Base-by-base conservation (phyloP, 176 grass and related monocot species). In the Oryza coarctata region DNA sequence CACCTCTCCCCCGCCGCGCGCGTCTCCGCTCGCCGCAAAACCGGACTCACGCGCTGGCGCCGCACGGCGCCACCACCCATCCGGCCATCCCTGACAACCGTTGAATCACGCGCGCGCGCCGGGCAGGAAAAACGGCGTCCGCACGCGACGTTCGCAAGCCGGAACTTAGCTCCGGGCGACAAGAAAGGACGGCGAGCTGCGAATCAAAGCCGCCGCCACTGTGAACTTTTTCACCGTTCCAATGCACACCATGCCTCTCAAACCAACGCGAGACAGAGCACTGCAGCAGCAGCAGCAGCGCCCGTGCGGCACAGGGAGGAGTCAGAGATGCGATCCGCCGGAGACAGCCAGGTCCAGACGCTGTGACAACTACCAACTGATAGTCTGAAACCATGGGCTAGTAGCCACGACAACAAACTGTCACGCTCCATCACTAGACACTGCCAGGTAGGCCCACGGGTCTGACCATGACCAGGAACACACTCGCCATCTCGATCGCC, bases 291-390 rank as follows among this genome's bases (percentile, higher is more conserved):
- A 13, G 27, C 5, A 3, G 50, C 60, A 78, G 35, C 43, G 40
- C 45, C 57, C 83, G 58, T 81, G 70, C 77, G 85, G 85, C 70
- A 35, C 64, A 61, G 61, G 44, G 1, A 44, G 57, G 66, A 55
- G 71, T 76, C 78, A 71, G 74, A 74, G 58, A 40, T 67, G 32
- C 5, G 58, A 32, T 22, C 13, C 20, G 11, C 17, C 49, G 20
- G 39, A 20, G 50, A 55, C 50, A n/a, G 22, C 15, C 57, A 26
- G 57, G 43, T 6, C 49, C 50, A 71, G 34, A 17, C 18, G 6
- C 25, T 5, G 43, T 14, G 81, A 25, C 74, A 63, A 25, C 10
- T 1, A 25, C 23, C 50, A 71, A 45, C 25, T 20, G 7, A 49
- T 8, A 55, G 5, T 20, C 5, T 55, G 18, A n/a, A 55, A 55